Evolutionary conservation across 192 early-diverging fungal species (phyloP).

Genomic region (Coemansia sp.): DNA sequence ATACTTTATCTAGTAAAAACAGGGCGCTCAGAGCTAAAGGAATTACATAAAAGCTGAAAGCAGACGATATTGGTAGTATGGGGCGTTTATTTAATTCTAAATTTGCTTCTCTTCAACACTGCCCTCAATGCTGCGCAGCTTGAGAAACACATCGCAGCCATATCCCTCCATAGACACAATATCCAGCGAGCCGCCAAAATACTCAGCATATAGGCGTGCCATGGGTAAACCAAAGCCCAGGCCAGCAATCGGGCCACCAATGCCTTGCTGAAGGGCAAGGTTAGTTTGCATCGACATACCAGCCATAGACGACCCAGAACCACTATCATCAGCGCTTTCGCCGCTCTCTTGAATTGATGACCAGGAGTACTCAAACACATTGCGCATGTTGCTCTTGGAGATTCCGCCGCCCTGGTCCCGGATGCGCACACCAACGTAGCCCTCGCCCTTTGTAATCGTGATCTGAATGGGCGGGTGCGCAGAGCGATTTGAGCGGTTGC

Average conservation of each 20-base stretch:
- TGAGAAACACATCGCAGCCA: slow-evolving; percentile 91
- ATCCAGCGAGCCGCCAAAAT: slow-evolving; percentile 90
- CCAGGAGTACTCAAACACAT: slow-evolving; percentile 91
- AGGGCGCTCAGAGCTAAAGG: too few species aligned
- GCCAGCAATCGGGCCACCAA: slow-evolving; percentile 89
- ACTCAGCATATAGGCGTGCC: slow-evolving; percentile 83
- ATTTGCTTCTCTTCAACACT: slow-evolving; percentile 53
- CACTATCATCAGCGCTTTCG: slow-evolving; percentile 47
- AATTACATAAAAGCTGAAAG: too few species aligned
- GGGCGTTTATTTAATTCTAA: slow-evolving; percentile 2
- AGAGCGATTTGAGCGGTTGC: slow-evolving; percentile 43
- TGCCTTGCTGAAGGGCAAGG: slow-evolving; percentile 79
- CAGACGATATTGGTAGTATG: background rate
- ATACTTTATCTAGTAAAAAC: too few species aligned
- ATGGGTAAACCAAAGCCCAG: slow-evolving; percentile 82
- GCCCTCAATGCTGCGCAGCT: slow-evolving; percentile 81
- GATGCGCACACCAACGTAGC: slow-evolving; percentile 81
- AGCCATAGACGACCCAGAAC: slow-evolving; percentile 12
- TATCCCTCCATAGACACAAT: slow-evolving; percentile 80
- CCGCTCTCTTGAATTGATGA: slow-evolving; percentile 77
- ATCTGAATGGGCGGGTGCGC: slow-evolving; percentile 79
- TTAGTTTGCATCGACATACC: slow-evolving; percentile 70
- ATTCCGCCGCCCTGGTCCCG: slow-evolving; percentile 93
- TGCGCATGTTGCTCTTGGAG: slow-evolving; percentile 65
- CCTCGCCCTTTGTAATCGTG: slow-evolving; percentile 73